Base-by-base conservation (phyloP, 305 asterid species). In the Solanum aculeatissimum region DNA sequence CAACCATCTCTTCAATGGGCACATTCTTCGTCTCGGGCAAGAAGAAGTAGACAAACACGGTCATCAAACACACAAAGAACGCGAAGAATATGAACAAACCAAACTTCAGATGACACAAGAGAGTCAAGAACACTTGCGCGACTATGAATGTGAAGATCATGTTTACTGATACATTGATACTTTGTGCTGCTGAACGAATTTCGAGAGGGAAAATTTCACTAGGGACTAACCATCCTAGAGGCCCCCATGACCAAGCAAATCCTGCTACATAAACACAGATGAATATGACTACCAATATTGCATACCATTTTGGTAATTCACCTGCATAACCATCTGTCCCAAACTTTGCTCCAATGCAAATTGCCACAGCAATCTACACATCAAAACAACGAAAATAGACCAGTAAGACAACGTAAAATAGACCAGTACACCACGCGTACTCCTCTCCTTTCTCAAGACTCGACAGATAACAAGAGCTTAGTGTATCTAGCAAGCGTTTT, bases 221-320 rank as follows among this genome's bases (percentile, higher is more conserved):
- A 0, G 98, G 93, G 27, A 95, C 94, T 3, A 93, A 85, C 96
- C 95, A 92, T 4, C 95, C 97, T 0, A 92, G 85, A 4, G 98
- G 97, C 9, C 98, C 97, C 98, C 98, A 95, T 16, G 98, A 95
- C 91, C 97, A 90, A 15, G 94, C 97, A 62, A 93, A 93, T 19
- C 94, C 97, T 0, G 97, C 91, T 9, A 95, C 98, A 40, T 92
- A 95, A 5, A 87, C 58, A 86, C 97, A 92, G 6, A 95, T 91
- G 14, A 95, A 92, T 32, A 93, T 80, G 85, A 93, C 94, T 53
- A 92, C 96, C 25, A 92, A 86, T 3, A 89, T 83, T 8, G 96
- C 96, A 29, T 91, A 92, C 96, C 96, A 92, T 58, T 86, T 91
- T 4, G 93, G 92, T 21, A 91, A 82, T 3, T 86, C 74, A 5